Evolutionary conservation across 2,329 filamentous ascomycete species (phyloP).

Genomic region (Neospermospora avenae): DNA sequence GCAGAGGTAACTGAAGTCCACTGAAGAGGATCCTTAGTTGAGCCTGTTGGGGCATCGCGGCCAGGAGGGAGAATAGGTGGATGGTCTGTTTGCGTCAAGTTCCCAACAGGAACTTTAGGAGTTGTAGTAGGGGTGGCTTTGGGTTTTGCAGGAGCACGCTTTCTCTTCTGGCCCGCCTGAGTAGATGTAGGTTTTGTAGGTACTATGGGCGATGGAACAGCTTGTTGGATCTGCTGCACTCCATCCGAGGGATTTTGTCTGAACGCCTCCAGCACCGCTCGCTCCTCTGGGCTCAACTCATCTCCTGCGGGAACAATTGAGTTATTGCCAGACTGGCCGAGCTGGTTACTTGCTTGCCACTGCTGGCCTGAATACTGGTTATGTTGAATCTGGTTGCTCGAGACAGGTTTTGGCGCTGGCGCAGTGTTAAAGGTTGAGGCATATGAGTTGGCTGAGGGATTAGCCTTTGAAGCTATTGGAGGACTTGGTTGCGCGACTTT

Average conservation of each 20-base stretch:
- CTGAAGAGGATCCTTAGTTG: constrained; percentile 28
- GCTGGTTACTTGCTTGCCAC: constrained; percentile 25
- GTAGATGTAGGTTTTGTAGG: constrained; percentile 20
- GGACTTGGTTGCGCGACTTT: constrained; percentile 15
- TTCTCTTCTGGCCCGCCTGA: constrained; percentile 26
- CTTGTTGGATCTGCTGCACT: constrained; percentile 21
- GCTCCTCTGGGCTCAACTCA: constrained; percentile 34
- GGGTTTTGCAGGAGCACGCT: constrained; percentile 29
- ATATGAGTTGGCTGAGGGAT: neutral
- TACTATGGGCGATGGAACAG: constrained; percentile 22
- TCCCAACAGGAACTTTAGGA: constrained; percentile 11
- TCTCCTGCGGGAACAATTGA: constrained; percentile 19
- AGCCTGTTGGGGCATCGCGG: constrained; percentile 18
- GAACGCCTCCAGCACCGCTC: constrained; percentile 34
- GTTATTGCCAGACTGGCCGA: constrained; percentile 9
- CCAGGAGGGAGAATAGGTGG: constrained; percentile 11
- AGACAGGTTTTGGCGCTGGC: constrained; percentile 9
- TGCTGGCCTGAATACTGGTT: constrained; percentile 25
- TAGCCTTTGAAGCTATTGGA: neutral
- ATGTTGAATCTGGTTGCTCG: constrained; percentile 16
- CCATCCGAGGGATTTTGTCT: constrained; percentile 24
- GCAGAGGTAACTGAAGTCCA: constrained; percentile 27
- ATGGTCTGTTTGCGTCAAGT: constrained; percentile 10
- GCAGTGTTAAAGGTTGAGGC: constrained; percentile 8
- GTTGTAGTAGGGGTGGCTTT: constrained; percentile 19